Conservation (phyloP, 768 basidiomycete genomes). For the Pulveroboletus ravenelii region DNA sequence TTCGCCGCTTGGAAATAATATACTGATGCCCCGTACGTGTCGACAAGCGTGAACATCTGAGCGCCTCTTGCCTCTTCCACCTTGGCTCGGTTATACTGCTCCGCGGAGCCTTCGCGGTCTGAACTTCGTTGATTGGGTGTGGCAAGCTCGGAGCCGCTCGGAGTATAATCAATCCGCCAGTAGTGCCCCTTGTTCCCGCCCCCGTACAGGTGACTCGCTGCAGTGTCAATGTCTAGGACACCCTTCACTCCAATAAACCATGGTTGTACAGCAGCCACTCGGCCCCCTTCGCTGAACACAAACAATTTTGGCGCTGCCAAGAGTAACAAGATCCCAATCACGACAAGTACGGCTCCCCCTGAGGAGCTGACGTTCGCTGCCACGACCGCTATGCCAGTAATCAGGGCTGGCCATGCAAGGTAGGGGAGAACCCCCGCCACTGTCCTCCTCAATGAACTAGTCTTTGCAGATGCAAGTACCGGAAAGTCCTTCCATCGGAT, state of each 20-base stretch:
- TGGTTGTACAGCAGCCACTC: conserved; percentile 10
- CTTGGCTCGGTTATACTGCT: too few species aligned
- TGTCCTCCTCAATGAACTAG: conserved; percentile 6
- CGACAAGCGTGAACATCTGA: too few species aligned
- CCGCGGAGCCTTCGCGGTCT: too few species aligned
- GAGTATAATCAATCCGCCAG: too few species aligned
- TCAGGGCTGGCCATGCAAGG: conserved; percentile 4
- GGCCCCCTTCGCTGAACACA: conserved; percentile 13
- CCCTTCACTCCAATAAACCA: conserved; percentile 22
- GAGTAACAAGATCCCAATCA: not conserved
- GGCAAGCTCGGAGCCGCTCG: too few species aligned
- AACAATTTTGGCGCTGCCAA: too few species aligned
- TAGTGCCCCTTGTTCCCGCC: too few species aligned
- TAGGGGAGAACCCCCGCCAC: conserved; percentile 8
- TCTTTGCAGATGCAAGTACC: conserved; percentile 3
- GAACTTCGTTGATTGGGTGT: too few species aligned
- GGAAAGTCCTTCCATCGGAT: conserved; percentile 22
- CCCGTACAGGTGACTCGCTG: too few species aligned
- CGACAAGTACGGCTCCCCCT: not conserved
- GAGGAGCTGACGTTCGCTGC: not conserved
- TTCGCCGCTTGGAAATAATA: conserved; percentile 8
- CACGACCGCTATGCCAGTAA: not conserved
- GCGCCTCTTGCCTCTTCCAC: too few species aligned
- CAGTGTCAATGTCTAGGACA: conserved; percentile 7
- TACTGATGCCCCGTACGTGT: too few species aligned